A percentile compares a stretch with the other conserved stretches of the same genome.
Conservation (phyloP, 2,329 filamentous ascomycete species). For the Fonsecaea nubica region DNA sequence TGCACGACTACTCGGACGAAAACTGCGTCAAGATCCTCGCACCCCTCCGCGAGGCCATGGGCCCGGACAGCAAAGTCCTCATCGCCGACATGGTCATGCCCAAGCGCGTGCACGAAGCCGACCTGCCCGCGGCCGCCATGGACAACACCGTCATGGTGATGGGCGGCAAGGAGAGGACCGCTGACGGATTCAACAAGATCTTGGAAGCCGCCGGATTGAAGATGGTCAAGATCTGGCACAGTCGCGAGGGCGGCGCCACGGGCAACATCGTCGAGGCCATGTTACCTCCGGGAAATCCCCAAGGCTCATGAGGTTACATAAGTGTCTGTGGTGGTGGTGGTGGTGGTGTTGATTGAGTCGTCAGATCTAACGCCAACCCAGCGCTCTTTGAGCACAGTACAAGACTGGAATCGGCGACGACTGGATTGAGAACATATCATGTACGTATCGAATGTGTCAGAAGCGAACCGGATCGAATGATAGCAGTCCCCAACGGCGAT, state of each 20-base stretch:
- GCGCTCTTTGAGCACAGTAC: too few species aligned
- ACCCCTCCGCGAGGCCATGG: conserved; percentile 40
- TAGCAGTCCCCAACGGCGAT: neutral
- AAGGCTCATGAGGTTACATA: neutral
- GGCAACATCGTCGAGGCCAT: conserved; percentile 40
- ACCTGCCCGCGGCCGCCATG: conserved; percentile 39
- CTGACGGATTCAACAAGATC: conserved; percentile 40
- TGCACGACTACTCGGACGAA: conserved; percentile 43
- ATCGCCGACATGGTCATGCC: conserved; percentile 44
- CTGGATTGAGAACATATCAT: neutral
- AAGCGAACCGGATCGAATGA: neutral
- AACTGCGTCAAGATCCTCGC: conserved; percentile 39
- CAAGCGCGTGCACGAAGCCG: conserved; percentile 30
- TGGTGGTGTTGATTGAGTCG: neutral
- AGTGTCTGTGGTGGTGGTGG: neutral
- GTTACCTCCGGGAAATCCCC: conserved; percentile 27
- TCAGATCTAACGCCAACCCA: neutral
- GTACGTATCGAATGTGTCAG: too few species aligned
- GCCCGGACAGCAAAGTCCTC: conserved; percentile 34
- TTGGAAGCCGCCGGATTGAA: conserved; percentile 39
- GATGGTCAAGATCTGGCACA: conserved; percentile 40
- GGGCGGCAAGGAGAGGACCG: conserved; percentile 42
- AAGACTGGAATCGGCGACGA: neutral
- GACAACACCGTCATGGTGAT: conserved; percentile 43
- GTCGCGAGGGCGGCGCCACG: conserved; percentile 30